Evolutionary conservation across 1,139 yeast genomes (phyloP), one percentile per base, ranked within the genome.

Genomic region (Debaryomyces subglobosus): DNA sequence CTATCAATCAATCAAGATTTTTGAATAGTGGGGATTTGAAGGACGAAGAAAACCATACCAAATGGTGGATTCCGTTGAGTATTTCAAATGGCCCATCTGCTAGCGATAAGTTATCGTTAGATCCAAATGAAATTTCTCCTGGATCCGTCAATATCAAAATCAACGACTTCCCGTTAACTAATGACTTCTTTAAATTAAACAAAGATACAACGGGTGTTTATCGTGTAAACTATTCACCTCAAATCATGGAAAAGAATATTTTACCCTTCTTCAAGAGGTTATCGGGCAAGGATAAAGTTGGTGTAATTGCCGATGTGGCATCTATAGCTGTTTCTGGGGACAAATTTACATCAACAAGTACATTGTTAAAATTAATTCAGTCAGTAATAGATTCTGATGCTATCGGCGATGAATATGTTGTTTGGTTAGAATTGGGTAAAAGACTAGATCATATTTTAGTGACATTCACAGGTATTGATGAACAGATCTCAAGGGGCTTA

Each of bases 11-110:
- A 71, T 78, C 87, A 62, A 81, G 97, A 62, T 89, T 85, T 71
- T 77, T 89, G 60, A 79, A 84, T 48, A 82, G 94, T 47, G 96
- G 92, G 47, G 96, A 88, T 64, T 91, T 82, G 51, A 81, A 78
- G 61, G 82, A 81, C 4, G 91, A 83, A 53, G 95, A 87, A 53
- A 87, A 86, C 63, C 71, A 76, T 60, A 79, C 85, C n/a, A 54
- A 67, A 16, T 88, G 95, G 95, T 86, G 91, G 89, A 71, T 86
- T 48, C 95, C 95, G 4, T 71, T 85, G 50, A 76, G 76, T 53
- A 64, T 81, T 38, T 69, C 77, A 1, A 61, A 71, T 29, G 76
- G 71, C 33, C 44, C 52, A 5, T 50, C 50, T 2, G 25, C 24
- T 12, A 41, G 36, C 9, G 45, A 40, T 21, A 35, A 24, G 13